These are phyloP conservation scores for Blastomyces gilchristii DNA, from an alignment of 2,329 filamentous ascomycete species.

Conservation along the genomic window DNA sequence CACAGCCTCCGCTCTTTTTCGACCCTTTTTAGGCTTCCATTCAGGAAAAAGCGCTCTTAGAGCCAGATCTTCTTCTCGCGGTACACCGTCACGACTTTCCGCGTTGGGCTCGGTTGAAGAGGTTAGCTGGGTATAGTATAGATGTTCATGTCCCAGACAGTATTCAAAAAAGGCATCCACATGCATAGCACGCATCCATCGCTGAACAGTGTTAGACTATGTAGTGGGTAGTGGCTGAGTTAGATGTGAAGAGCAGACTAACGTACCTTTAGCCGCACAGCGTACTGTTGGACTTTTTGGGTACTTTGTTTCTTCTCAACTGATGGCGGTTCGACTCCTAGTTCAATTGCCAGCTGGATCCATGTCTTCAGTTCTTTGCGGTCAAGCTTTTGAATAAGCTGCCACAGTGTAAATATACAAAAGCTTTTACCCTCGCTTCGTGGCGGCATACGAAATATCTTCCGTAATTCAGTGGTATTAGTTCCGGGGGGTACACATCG, in stretches of 20 bases:
- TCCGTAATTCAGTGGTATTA: slow-evolving; percentile 60
- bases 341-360: slow-evolving; percentile 72
- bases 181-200: slow-evolving; percentile 96
- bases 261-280: slow-evolving; percentile 74
- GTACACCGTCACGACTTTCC: slow-evolving; percentile 66
- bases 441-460: slow-evolving; percentile 67
- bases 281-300: slow-evolving; percentile 92
- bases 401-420: slow-evolving; percentile 63
- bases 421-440: slow-evolving; percentile 83
- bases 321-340: slow-evolving; percentile 82
- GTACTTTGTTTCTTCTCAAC: slow-evolving; percentile 74
- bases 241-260: background rate
- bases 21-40: slow-evolving; percentile 51
- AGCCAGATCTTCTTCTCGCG: slow-evolving; percentile 78
- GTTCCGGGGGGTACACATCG: slow-evolving; percentile 61
- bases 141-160: slow-evolving; percentile 64
- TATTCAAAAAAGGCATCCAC: slow-evolving; percentile 93
- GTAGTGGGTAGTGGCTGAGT: background rate
- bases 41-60: slow-evolving; percentile 74
- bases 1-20: slow-evolving; percentile 54
- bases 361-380: slow-evolving; percentile 82
- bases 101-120: slow-evolving; percentile 51
- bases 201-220: slow-evolving; percentile 37
- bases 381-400: slow-evolving; percentile 69
- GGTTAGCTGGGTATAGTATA: slow-evolving; percentile 69